Conservation (phyloP, 306 rosid genomes). For the Vigna hirtella region DNA sequence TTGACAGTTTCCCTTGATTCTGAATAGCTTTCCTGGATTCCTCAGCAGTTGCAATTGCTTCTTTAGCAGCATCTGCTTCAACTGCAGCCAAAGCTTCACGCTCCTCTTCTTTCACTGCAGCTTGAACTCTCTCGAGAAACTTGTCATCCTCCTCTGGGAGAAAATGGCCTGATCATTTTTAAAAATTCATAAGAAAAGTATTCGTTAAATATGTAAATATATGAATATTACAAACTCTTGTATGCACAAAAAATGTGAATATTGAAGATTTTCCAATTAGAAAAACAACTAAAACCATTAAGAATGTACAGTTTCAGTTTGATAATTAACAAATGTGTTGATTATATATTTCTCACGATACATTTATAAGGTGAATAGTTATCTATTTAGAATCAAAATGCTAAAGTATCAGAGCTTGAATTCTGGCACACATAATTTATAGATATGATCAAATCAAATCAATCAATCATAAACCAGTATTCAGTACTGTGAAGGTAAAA, state of each 20-base stretch:
- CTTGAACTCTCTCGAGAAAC: slow-evolving; percentile 82
- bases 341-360: slow-evolving; percentile 14
- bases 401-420: slow-evolving; percentile 31
- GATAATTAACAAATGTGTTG: slow-evolving; percentile 1
- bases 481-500: not conserved
- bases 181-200: slow-evolving; percentile 9
- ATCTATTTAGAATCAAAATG: slow-evolving; percentile 28
- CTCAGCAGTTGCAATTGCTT: slow-evolving; percentile 85
- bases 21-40: slow-evolving; percentile 69
- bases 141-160: slow-evolving; percentile 91
- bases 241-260: slow-evolving; percentile 3
- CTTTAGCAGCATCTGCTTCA: slow-evolving; percentile 82
- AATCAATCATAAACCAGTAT: slow-evolving; percentile 24
- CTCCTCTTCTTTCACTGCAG: slow-evolving; percentile 94
- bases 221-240: slow-evolving; percentile 35
- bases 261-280: slow-evolving; percentile 1
- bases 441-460: slow-evolving; percentile 1
- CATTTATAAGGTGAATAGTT: slow-evolving; percentile 26
- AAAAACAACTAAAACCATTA: slow-evolving; percentile 22
- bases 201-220: not conserved
- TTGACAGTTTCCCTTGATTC: slow-evolving; percentile 50
- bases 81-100: slow-evolving; percentile 88
- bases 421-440: slow-evolving; percentile 6
- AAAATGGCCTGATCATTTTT: slow-evolving; percentile 76
- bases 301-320: slow-evolving; percentile 20